A percentile compares a stretch with the other conserved stretches of the same genome.
These are phyloP conservation scores for Emmonsia crescens DNA, from an alignment of 2,329 filamentous ascomycete genomes.

Conservation along the genomic window DNA sequence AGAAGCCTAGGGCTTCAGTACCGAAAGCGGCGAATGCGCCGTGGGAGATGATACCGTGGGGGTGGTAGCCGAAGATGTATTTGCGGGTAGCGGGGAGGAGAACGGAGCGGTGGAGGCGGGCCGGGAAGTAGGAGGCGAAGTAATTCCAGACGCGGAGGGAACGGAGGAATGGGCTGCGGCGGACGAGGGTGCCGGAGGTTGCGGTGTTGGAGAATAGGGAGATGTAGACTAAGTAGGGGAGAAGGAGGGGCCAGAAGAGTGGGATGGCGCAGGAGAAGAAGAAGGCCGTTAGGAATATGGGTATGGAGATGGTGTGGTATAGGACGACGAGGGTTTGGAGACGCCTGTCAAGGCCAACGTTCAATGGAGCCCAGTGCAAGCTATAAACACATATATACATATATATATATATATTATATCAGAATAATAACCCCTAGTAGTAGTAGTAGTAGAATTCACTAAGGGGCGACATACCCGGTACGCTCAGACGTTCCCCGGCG, in stretches of 20 bases:
- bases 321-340: conserved; percentile 70
- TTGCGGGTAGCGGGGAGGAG: conserved; percentile 70
- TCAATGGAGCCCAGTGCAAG: conserved; percentile 75
- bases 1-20: conserved; percentile 81
- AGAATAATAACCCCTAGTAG: neutral
- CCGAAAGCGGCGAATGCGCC: conserved; percentile 89
- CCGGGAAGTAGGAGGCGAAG: conserved; percentile 88
- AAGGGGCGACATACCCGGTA: neutral
- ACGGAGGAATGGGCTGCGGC: conserved; percentile 65
- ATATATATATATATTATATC: neutral
- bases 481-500: neutral
- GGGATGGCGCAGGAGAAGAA: conserved; percentile 88
- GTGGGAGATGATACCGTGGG: conserved; percentile 93
- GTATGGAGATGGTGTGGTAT: conserved; percentile 60
- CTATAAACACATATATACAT: conserved; percentile 24
- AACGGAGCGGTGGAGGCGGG: conserved; percentile 72
- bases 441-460: neutral
- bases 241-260: conserved; percentile 69
- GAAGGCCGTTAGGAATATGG: conserved; percentile 64
- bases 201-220: conserved; percentile 63
- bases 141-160: conserved; percentile 69
- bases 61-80: conserved; percentile 96
- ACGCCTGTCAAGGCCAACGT: conserved; percentile 58
- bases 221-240: conserved; percentile 74
- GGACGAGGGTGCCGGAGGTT: conserved; percentile 61